These are phyloP conservation scores for Geotrichum carabidarum DNA, from an alignment of 1,139 yeast species.

Conservation along the genomic window DNA sequence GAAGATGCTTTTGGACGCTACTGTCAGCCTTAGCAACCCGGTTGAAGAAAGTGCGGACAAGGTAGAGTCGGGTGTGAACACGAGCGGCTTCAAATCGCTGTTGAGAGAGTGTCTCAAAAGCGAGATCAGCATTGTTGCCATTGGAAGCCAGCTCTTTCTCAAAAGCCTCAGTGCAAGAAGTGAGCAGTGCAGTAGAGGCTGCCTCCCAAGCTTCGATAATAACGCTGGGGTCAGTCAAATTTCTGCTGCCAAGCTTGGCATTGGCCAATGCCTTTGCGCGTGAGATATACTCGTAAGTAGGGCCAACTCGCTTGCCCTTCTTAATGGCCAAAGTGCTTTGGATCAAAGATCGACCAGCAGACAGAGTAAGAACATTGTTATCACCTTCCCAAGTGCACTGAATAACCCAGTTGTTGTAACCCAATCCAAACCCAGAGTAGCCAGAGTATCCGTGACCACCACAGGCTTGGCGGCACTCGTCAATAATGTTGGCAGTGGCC, in stretches of 20 bases:
- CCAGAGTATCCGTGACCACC: conserved; percentile 92
- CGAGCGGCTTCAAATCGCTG: conserved; percentile 37
- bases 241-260: conserved; percentile 27
- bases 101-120: conserved; percentile 37
- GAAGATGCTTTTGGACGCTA: conserved; percentile 39
- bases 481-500: conserved; percentile 69
- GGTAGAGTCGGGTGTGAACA: conserved; percentile 34
- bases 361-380: conserved; percentile 72
- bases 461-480: conserved; percentile 81
- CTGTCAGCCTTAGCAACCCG: conserved; percentile 28
- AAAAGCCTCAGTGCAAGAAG: conserved; percentile 29
- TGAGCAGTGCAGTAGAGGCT: conserved; percentile 35
- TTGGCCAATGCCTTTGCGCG: conserved; percentile 23
- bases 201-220: conserved; percentile 38
- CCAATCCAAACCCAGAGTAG: conserved; percentile 80
- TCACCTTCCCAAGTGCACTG: conserved; percentile 97
- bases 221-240: conserved; percentile 25
- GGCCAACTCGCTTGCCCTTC: conserved; percentile 29
- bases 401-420: conserved; percentile 81
- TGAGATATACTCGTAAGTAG: conserved; percentile 24
- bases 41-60: conserved; percentile 32
- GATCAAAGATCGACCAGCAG: conserved; percentile 52
- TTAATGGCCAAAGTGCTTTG: conserved; percentile 30
- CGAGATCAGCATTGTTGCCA: conserved; percentile 29
- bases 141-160: conserved; percentile 22